Evolutionary conservation across 495 filamentous ascomycete species (phyloP), one percentile per base, ranked within the genome.

Genomic region (Aspergillus avenaceus): DNA sequence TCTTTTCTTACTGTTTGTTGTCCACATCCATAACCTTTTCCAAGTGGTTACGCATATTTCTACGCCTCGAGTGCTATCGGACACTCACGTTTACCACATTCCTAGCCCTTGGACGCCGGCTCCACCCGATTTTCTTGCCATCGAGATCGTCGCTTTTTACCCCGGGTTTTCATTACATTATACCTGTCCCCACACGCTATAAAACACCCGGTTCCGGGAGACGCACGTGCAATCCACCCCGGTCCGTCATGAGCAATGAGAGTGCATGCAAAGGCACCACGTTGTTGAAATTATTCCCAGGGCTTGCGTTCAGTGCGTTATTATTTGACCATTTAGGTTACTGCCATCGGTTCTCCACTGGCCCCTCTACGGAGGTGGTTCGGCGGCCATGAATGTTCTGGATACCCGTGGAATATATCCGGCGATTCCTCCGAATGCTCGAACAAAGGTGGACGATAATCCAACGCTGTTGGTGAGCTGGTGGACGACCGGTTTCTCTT

Each of bases 401-500:
- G 54, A 49, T 32, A 37, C 51, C 22, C 60, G 60, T 31, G 59
- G 54, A 18, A 53, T 70, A 5, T 58, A 63, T 27, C 44, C 58
- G 25, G 49, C 52, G n/a, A 65, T 70, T 9, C 81, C 84, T 8
- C 87, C 87, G 40, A 73, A 76, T 45, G 69, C 76, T 43, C 79
- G 76, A 52, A 68, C 75, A 54, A 70, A 60, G 41, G 25, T 59
- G 8, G 60, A 84, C 24, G 78, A 88, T 68, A 85, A 89, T 52
- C 83, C 89, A 19, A 90, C 88, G 0, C 77, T 98, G 32, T 75
- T 97, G 45, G 89, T 93, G 59, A 91, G 87, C 62, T 97, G 90
- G 88, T 96, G 93, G 93, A 89, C 88, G 50, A 95, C 90, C 7
- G 73, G 72, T 6, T 93, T 95, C 61, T 87, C 90, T 26, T 69